phyloP scores from a whole-genome alignment of 495 filamentous ascomycete species.

The Chaetomium fimeti region DNA sequence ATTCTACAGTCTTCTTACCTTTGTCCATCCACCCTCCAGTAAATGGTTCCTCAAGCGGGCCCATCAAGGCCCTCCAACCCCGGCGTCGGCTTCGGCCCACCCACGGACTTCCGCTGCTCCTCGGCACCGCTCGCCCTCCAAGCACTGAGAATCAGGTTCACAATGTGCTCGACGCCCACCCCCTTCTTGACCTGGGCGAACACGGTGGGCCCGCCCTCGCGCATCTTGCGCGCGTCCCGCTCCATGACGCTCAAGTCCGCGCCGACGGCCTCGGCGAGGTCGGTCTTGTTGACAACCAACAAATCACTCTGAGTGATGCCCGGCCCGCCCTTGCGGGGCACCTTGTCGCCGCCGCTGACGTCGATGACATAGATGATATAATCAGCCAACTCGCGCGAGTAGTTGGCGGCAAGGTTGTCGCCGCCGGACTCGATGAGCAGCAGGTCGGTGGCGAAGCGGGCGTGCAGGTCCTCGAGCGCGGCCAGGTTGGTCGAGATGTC shows the following conservation, averaged over 20 bases:
- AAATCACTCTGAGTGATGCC: conserved; percentile 95
- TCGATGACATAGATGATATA: conserved; percentile 99
- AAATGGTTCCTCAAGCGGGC: too few relatives aligned
- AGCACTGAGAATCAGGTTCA: conserved; percentile 82
- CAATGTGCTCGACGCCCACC: conserved; percentile 77
- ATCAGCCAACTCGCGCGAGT: conserved; percentile 87
- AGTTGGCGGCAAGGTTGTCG: conserved; percentile 96
- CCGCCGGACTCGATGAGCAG: conserved; percentile 92
- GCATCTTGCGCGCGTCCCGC: conserved; percentile 88
- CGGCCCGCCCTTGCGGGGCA: conserved; percentile 92
- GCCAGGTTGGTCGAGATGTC: conserved; percentile 93
- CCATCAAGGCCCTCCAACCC: conserved; percentile 42
- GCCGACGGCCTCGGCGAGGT: conserved; percentile 86
- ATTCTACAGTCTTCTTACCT: neutral
- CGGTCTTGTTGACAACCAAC: conserved; percentile 93
- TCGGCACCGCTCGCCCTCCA: conserved; percentile 86
- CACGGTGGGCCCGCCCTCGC: conserved; percentile 93
- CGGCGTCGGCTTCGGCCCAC: conserved; percentile 51
- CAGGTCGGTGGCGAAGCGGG: conserved; percentile 66
- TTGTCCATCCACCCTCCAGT: neutral
- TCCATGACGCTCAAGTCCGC: conserved; percentile 95
- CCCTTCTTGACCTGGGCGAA: conserved; percentile 96
- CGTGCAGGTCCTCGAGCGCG: conserved; percentile 83
- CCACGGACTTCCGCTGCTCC: conserved; percentile 52
- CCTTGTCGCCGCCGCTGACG: conserved; percentile 94